These are phyloP conservation scores for Eutypella sp. DNA, from an alignment of 2,329 filamentous ascomycete species.

Conservation along the genomic window DNA sequence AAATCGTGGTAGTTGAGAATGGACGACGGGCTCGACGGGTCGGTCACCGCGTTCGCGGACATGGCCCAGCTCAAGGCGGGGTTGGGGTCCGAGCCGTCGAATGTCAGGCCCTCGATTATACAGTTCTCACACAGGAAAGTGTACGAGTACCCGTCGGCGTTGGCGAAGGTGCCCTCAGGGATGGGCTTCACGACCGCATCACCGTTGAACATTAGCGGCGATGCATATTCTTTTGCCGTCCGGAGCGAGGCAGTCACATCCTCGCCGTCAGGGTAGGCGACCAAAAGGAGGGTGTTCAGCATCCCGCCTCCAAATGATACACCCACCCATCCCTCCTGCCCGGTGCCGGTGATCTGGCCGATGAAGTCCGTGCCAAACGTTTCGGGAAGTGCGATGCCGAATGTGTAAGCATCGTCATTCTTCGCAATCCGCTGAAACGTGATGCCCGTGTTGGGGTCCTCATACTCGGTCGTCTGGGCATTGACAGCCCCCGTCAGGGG, in stretches of 20 bases:
- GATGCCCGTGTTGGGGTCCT: slow-evolving; percentile 41
- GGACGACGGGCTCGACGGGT: slow-evolving; percentile 26
- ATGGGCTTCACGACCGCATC: slow-evolving; percentile 39
- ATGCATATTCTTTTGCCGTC: slow-evolving; percentile 36
- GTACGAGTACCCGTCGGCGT: slow-evolving; percentile 47
- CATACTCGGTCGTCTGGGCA: slow-evolving; percentile 22
- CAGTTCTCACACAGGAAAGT: slow-evolving; percentile 49
- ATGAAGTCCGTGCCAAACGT: slow-evolving; percentile 47
- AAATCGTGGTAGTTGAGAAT: slow-evolving; percentile 35
- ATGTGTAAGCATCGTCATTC: slow-evolving; percentile 32
- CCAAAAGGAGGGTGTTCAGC: slow-evolving; percentile 41
- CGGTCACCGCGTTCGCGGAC: slow-evolving; percentile 27
- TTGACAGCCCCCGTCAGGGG: not conserved
- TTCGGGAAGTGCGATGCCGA: slow-evolving; percentile 48
- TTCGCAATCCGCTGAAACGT: slow-evolving; percentile 33
- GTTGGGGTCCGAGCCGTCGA: not conserved
- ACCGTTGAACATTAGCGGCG: slow-evolving; percentile 39
- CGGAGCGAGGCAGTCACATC: slow-evolving; percentile 29
- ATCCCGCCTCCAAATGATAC: slow-evolving; percentile 43
- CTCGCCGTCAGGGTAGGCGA: slow-evolving; percentile 44
- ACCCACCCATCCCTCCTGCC: slow-evolving; percentile 39
- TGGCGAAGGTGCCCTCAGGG: slow-evolving; percentile 46
- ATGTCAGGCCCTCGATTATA: slow-evolving; percentile 26
- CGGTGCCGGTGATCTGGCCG: slow-evolving; percentile 36
- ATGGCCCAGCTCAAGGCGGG: not conserved